Evolutionary conservation across 352 stramenopile species (phyloP).

Genomic region (Pythium coloratum): DNA sequence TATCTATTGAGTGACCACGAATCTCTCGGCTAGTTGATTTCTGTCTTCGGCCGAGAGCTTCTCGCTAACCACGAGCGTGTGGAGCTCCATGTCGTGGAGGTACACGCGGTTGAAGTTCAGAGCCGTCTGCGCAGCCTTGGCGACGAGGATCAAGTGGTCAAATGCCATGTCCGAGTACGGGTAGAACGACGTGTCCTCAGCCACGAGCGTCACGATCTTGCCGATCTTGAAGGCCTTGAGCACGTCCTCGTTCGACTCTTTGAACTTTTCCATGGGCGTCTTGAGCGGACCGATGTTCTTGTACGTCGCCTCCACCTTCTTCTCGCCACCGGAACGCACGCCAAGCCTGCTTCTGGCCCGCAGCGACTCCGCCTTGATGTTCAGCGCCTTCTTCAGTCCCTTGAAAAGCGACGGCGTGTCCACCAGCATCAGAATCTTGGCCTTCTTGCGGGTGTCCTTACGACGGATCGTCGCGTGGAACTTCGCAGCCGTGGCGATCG

Average conservation of each 20-base stretch:
- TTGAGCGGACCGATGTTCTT: slow-evolving; percentile 67
- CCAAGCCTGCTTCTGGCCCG: slow-evolving; percentile 59
- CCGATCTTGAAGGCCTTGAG: slow-evolving; percentile 60
- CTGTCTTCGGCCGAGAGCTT: slow-evolving; percentile 40
- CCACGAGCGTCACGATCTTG: slow-evolving; percentile 60
- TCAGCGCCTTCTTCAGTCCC: slow-evolving; percentile 57
- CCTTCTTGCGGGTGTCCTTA: slow-evolving; percentile 61
- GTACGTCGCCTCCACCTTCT: slow-evolving; percentile 54
- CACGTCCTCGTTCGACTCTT: slow-evolving; percentile 59
- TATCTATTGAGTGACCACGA: slow-evolving; percentile 19
- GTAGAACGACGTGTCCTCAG: slow-evolving; percentile 66
- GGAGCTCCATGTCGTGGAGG: slow-evolving; percentile 41
- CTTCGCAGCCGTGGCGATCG: slow-evolving; percentile 36
- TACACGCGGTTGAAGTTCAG: slow-evolving; percentile 51
- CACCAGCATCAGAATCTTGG: slow-evolving; percentile 62
- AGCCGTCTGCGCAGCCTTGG: slow-evolving; percentile 40
- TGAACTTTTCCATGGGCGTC: slow-evolving; percentile 67
- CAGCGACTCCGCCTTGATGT: slow-evolving; percentile 50
- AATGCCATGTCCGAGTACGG: slow-evolving; percentile 55
- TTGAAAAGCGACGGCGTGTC: slow-evolving; percentile 58
- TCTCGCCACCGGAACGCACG: slow-evolving; percentile 48
- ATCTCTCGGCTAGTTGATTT: slow-evolving; percentile 33
- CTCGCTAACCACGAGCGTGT: slow-evolving; percentile 59
- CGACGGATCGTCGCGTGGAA: slow-evolving; percentile 56
- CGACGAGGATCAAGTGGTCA: slow-evolving; percentile 62